These are phyloP conservation scores for Cytospora leucostoma DNA, from an alignment of 2,329 filamentous ascomycete genomes.

Conservation along the genomic window DNA sequence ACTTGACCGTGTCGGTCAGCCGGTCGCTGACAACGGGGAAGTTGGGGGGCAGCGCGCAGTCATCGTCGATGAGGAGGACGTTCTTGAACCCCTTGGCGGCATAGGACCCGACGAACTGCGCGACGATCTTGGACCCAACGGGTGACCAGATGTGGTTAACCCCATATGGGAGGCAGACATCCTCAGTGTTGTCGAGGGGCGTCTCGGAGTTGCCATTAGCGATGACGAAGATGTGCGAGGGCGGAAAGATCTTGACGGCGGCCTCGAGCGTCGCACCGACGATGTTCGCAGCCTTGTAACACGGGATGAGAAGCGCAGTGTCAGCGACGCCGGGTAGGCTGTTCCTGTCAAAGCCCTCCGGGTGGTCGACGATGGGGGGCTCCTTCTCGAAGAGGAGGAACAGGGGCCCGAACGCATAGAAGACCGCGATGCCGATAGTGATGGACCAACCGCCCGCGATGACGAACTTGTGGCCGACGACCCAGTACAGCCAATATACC, in stretches of 20 bases:
- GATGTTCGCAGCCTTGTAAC: slow-evolving; percentile 47
- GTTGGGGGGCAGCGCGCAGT: slow-evolving; percentile 48
- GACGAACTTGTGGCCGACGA: slow-evolving; percentile 43
- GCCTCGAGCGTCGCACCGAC: slow-evolving; percentile 45
- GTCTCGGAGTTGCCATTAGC: slow-evolving; percentile 50
- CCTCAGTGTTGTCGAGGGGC: slow-evolving; percentile 50
- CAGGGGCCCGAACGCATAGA: slow-evolving; percentile 30
- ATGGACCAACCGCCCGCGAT: slow-evolving; percentile 45
- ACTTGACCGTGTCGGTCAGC: slow-evolving; percentile 43
- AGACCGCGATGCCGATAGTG: slow-evolving; percentile 38
- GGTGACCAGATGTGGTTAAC: slow-evolving; percentile 53
- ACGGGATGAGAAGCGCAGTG: slow-evolving; percentile 43
- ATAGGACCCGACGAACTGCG: slow-evolving; percentile 50
- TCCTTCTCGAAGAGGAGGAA: slow-evolving; percentile 38
- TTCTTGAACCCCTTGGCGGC: slow-evolving; percentile 48
- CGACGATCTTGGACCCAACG: slow-evolving; percentile 51
- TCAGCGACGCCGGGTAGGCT: slow-evolving; percentile 12
- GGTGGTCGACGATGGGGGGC: slow-evolving; percentile 29
- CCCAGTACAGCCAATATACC: slow-evolving; percentile 45
- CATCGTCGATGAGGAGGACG: slow-evolving; percentile 51
- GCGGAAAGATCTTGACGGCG: slow-evolving; percentile 48
- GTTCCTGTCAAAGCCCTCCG: slow-evolving; percentile 21
- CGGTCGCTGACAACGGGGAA: slow-evolving; percentile 49
- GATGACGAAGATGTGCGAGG: slow-evolving; percentile 48
- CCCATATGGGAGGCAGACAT: slow-evolving; percentile 44